These are phyloP conservation scores for Cudoniella acicularis DNA, from an alignment of 495 filamentous ascomycete species.

Conservation along the genomic window DNA sequence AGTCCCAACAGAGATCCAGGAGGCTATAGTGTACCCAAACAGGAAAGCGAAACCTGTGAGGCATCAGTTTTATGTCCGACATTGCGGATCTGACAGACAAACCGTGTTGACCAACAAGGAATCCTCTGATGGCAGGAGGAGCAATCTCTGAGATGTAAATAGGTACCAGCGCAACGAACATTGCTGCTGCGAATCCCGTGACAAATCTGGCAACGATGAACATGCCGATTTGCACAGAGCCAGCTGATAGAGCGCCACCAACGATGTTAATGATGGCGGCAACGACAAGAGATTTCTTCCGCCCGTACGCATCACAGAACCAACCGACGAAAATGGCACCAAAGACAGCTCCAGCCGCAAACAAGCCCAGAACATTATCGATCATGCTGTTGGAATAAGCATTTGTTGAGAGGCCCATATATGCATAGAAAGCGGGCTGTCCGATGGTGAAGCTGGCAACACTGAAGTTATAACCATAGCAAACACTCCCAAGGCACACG, in stretches of 20 bases:
- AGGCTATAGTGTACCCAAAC: not conserved
- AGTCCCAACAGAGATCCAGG: not conserved
- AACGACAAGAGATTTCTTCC: constrained; percentile 26
- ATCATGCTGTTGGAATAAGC: not conserved
- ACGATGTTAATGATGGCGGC: constrained; percentile 24
- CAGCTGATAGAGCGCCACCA: constrained; percentile 21
- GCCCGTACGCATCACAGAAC: constrained; percentile 15
- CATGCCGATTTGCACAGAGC: constrained; percentile 16
- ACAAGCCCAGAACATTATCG: not conserved
- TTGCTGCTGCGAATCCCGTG: constrained; percentile 27
- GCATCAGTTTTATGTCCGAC: too few relatives aligned
- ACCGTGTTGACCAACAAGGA: constrained; percentile 25
- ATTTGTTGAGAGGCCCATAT: not conserved
- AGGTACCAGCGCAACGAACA: constrained; percentile 28
- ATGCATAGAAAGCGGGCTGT: not conserved
- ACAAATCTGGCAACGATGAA: constrained; percentile 37
- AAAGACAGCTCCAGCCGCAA: constrained; percentile 2
- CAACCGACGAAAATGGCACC: not conserved
- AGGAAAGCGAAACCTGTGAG: too few relatives aligned
- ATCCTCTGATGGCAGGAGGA: constrained; percentile 36
- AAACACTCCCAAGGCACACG: not conserved
- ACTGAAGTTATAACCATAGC: not conserved
- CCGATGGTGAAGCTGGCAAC: not conserved
- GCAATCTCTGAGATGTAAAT: constrained; percentile 38
- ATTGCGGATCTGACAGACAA: too few relatives aligned